These are phyloP conservation scores for Leccinum broughii DNA, from an alignment of 768 basidiomycete genomes.

Conservation along the genomic window DNA sequence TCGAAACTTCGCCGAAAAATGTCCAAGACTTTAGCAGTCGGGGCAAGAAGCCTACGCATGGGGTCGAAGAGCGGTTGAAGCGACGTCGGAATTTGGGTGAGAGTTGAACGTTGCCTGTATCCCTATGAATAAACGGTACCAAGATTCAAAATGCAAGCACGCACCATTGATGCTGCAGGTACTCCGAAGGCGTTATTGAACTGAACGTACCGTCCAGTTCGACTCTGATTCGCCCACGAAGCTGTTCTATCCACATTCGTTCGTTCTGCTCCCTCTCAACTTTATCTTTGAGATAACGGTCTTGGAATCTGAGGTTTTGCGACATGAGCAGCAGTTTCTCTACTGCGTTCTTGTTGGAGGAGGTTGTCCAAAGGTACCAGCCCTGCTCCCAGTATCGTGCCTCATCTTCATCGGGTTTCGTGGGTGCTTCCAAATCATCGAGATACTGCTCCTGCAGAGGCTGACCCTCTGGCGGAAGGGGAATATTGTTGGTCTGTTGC, in stretches of 20 bases:
- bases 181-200: constrained; percentile 25
- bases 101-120: constrained; percentile 48
- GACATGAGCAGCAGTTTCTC: constrained; percentile 64
- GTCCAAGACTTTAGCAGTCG: constrained; percentile 50
- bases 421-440: constrained; percentile 13
- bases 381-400: constrained; percentile 70
- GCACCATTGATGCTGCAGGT: constrained; percentile 36
- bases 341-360: constrained; percentile 49
- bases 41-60: constrained; percentile 56
- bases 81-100: constrained; percentile 60
- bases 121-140: neutral
- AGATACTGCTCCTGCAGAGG: constrained; percentile 27
- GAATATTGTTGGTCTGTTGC: constrained; percentile 53
- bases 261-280: constrained; percentile 51
- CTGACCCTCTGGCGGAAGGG: constrained; percentile 69
- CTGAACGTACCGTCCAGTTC: constrained; percentile 33
- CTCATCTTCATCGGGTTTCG: constrained; percentile 34
- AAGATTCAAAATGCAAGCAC: constrained; percentile 27
- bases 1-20: constrained; percentile 54
- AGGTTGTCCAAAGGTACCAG: constrained; percentile 72
- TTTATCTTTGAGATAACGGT: constrained; percentile 33
- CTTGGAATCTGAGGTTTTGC: constrained; percentile 51
- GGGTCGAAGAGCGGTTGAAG: constrained; percentile 53
- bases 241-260: constrained; percentile 38
- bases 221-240: constrained; percentile 23